Conservation (phyloP, 495 filamentous ascomycete species). For the Penicillium chermesinum region DNA sequence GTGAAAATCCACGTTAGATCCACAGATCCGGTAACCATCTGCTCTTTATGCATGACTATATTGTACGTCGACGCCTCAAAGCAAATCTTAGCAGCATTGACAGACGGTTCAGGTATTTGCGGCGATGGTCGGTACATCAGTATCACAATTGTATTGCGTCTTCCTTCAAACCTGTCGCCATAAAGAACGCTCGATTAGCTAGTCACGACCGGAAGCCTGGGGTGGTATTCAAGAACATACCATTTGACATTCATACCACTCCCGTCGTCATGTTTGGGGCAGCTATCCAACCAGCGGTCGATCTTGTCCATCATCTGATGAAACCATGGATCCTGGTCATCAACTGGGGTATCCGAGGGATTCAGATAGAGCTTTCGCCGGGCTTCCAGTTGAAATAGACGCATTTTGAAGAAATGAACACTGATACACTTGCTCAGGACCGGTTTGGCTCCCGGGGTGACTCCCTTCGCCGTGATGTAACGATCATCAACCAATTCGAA, state of each 20-base stretch:
- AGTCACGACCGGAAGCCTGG: background rate
- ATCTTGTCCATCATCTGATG: conserved; percentile 69
- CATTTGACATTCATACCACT: conserved; percentile 61
- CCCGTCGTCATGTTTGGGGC: conserved; percentile 57
- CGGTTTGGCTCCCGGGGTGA: conserved; percentile 57
- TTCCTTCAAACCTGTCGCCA: conserved; percentile 60
- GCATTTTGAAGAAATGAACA: conserved; percentile 92
- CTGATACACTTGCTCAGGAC: conserved; percentile 77
- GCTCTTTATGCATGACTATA: conserved; percentile 68
- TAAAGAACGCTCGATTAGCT: conserved; percentile 11
- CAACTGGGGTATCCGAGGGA: conserved; percentile 62
- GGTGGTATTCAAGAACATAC: conserved; percentile 25
- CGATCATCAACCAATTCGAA: conserved; percentile 74
- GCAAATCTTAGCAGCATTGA: conserved; percentile 66
- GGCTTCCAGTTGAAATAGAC: conserved; percentile 80
- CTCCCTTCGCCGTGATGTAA: conserved; percentile 73
- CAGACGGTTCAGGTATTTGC: conserved; percentile 78
- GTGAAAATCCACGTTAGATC: conserved; percentile 93
- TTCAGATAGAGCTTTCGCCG: conserved; percentile 76
- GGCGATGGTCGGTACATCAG: conserved; percentile 83
- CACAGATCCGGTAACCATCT: conserved; percentile 65
- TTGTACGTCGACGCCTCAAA: conserved; percentile 78
- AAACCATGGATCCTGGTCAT: conserved; percentile 84
- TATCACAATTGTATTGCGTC: conserved; percentile 79
- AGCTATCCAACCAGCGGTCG: conserved; percentile 61